Evolutionary conservation across 495 filamentous ascomycete genomes (phyloP), one percentile per base, ranked within the genome.

Genomic region (Penicillium chermesinum): DNA sequence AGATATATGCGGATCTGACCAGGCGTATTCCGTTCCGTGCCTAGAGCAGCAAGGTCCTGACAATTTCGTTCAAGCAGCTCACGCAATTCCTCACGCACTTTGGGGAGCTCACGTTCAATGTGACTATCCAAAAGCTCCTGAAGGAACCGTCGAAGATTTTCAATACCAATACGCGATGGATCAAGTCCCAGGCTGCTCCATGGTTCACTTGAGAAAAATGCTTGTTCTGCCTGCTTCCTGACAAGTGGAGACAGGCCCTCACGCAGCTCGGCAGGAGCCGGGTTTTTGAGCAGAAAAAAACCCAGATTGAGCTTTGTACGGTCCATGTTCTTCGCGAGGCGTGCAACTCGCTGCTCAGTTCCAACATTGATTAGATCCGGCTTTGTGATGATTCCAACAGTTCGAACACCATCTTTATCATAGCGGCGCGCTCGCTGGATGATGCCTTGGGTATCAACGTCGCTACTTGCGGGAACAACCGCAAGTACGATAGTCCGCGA

Each of bases 331-430:
- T 71, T 71, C 0, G 63, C 70, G 7, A 74, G 35, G 1, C 55
- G 46, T 19, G 64, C 63, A 41, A 72, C 53, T 16, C 60, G 53
- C 7, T 27, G 16, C 35, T 72, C 62, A 0, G 69, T 63, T 0
- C 55, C 53, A 1, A 19, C 22, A 27, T 69, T 70, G 43, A 72
- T 66, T 3, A 72, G 64, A 55, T 80, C 69, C 0, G 71, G 76
- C 45, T 81, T 79, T 1, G 74, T 76, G 21, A 80, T 75, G 16
- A 79, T 75, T 0, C 79, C 81, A 2, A 86, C 57, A 0, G 79
- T 84, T 18, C 79, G 59, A 1, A 59, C 33, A 0, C 75, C 70
- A 7, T 54, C 57, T 1, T 65, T 56, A 39, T 82, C 79, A 19
- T 70, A 64, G n/a, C 54, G 51, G 30, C 67, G 58, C 5, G 71